phyloP scores from a whole-genome alignment of 352 stramenopile genomes.

The Pythium aristosporum region DNA sequence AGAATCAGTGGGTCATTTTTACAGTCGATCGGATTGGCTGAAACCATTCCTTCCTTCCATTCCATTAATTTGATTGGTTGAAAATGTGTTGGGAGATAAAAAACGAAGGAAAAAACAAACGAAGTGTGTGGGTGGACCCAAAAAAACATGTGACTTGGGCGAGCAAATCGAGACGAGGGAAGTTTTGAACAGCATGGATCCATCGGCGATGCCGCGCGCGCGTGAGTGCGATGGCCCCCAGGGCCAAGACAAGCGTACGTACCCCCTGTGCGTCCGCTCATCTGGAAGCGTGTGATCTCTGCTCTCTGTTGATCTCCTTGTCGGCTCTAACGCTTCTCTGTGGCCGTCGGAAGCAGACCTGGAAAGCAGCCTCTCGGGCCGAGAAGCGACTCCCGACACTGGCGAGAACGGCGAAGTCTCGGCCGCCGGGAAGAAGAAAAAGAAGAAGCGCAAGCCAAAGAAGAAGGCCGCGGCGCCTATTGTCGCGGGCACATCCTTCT shows the following conservation, averaged over 20 bases:
- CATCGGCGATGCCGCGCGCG: background rate
- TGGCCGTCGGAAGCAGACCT: background rate
- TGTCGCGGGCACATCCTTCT: constrained; percentile 9
- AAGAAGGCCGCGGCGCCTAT: constrained; percentile 19
- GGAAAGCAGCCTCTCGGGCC: constrained; percentile 6
- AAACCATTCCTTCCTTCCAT: background rate
- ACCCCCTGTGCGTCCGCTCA: background rate
- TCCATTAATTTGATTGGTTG: background rate
- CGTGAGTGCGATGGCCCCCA: background rate
- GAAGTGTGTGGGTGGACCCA: constrained; percentile 6
- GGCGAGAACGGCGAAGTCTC: constrained; percentile 1
- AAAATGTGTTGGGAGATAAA: background rate
- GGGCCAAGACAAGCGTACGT: constrained; percentile 13
- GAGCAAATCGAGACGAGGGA: background rate
- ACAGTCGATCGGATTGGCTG: background rate
- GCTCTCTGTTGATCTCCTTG: background rate
- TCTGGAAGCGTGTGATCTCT: background rate
- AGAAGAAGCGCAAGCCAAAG: constrained; percentile 29
- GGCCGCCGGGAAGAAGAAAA: constrained; percentile 22
- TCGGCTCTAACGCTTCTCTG: constrained; percentile 3
- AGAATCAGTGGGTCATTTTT: background rate
- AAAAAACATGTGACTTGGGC: constrained; percentile 25
- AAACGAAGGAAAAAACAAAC: constrained; percentile 11
- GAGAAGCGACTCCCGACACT: background rate
- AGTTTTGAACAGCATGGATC: constrained; percentile 20